Percentiles rank a stretch among this genome's conserved stretches.
Conservation (phyloP, 1,284 basidiomycete species). For the Boletus sp. region DNA sequence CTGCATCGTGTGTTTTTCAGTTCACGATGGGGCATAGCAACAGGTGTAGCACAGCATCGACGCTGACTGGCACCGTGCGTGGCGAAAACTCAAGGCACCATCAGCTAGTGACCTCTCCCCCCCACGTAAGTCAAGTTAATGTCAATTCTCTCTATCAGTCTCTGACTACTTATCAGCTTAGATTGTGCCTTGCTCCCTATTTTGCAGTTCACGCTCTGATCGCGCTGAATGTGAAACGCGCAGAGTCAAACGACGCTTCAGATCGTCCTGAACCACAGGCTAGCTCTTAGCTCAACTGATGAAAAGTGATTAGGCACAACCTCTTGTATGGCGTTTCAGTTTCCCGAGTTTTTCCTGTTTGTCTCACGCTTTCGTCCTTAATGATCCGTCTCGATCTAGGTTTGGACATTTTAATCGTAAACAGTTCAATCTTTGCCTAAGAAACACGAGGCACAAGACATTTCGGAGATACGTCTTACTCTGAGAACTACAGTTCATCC, state of each 20-base stretch:
- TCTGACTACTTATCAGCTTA: neutral
- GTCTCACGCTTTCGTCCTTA: neutral
- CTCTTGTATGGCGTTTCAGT: neutral
- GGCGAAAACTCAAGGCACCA: neutral
- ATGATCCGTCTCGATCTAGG: neutral
- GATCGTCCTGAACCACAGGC: neutral
- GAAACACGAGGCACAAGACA: neutral
- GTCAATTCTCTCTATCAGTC: neutral
- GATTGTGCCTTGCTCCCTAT: neutral
- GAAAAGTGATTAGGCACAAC: neutral
- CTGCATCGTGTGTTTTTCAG: neutral
- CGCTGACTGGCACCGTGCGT: neutral
- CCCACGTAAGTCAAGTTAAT: neutral
- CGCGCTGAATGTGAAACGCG: neutral
- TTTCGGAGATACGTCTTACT: neutral
- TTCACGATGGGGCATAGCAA: no score
- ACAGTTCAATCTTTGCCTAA: neutral
- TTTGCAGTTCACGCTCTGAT: neutral
- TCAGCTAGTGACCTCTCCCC: neutral
- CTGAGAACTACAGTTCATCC: neutral
- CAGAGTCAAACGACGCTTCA: neutral
- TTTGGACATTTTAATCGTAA: neutral
- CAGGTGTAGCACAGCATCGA: no score
- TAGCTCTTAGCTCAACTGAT: neutral
- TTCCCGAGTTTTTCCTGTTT: neutral